Evolutionary conservation across 1,284 basidiomycete species (phyloP).

Genomic region (Coniferiporia weirii): DNA sequence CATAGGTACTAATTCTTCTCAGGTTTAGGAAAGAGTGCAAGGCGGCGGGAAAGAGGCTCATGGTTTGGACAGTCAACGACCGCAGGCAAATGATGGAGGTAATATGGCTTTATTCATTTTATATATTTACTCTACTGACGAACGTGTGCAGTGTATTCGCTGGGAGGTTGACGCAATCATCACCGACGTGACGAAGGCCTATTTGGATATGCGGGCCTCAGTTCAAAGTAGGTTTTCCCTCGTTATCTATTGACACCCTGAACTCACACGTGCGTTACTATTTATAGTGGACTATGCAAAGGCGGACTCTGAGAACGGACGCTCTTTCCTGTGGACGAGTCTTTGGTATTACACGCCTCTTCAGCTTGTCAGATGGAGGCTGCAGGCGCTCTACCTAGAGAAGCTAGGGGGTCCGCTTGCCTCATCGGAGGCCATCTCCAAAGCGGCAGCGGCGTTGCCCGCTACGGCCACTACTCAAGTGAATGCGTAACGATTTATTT

Average conservation of each 20-base stretch:
- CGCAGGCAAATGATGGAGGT: constrained; percentile 92
- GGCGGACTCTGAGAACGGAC: constrained; percentile 52
- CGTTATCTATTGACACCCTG: constrained; percentile 4
- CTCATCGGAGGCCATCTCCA: neutral
- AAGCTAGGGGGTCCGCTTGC: constrained; percentile 54
- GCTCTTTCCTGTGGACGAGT: constrained; percentile 74
- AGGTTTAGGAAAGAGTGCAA: constrained; percentile 80
- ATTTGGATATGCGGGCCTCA: constrained; percentile 67
- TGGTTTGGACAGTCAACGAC: constrained; percentile 97
- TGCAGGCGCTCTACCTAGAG: constrained; percentile 37
- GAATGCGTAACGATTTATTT: neutral
- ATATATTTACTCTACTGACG: constrained; percentile 11
- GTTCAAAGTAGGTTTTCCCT: constrained; percentile 48
- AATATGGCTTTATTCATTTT: constrained; percentile 22
- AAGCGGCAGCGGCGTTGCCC: neutral
- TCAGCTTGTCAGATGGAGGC: constrained; percentile 28
- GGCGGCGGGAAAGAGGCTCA: constrained; percentile 75
- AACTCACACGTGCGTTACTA: neutral
- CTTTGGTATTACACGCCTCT: constrained; percentile 54
- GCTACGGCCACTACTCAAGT: neutral
- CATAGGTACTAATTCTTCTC: constrained; percentile 1
- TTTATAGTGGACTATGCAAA: constrained; percentile 61
- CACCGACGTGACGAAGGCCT: constrained; percentile 79
- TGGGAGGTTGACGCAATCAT: constrained; percentile 91
- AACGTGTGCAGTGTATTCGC: constrained; percentile 40